Evolutionary conservation across 1,284 basidiomycete species (phyloP).

Genomic region (Cerioporus squamosus): DNA sequence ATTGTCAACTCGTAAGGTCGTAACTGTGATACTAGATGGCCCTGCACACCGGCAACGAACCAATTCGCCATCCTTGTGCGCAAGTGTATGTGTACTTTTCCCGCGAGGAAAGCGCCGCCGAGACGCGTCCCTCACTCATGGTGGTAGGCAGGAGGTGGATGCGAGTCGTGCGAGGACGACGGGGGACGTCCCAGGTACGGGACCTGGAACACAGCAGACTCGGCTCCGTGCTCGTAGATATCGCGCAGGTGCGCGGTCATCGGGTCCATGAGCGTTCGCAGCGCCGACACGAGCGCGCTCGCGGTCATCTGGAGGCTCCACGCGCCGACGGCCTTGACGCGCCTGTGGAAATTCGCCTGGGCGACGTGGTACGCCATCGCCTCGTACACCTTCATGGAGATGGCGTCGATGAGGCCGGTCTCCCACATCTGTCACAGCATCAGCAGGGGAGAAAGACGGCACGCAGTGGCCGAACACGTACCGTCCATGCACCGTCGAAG

Average conservation of each 20-base stretch:
- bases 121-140: not conserved
- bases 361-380: slow-evolving; percentile 93
- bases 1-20: not conserved
- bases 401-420: slow-evolving; percentile 83
- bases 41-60: too few relatives aligned
- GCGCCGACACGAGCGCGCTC: slow-evolving; percentile 61
- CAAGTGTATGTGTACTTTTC: slow-evolving; percentile 12
- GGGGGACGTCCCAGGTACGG: not conserved
- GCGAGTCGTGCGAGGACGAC: not conserved
- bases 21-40: not conserved
- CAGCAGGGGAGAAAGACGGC: slow-evolving; percentile 13
- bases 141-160: not conserved
- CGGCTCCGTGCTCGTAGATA: slow-evolving; percentile 38
- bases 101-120: not conserved
- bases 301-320: slow-evolving; percentile 83
- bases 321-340: slow-evolving; percentile 84
- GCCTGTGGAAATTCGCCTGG: slow-evolving; percentile 84
- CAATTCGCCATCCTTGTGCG: not conserved
- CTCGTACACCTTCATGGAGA: slow-evolving; percentile 84
- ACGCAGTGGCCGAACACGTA: slow-evolving; percentile 33
- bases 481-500: slow-evolving; percentile 91
- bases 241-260: slow-evolving; percentile 51
- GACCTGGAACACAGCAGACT: slow-evolving; percentile 26
- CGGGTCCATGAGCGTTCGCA: slow-evolving; percentile 62
- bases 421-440: slow-evolving; percentile 73